Evolutionary conservation across 495 filamentous ascomycete genomes (phyloP).

Genomic region (Penicillium silybi): DNA sequence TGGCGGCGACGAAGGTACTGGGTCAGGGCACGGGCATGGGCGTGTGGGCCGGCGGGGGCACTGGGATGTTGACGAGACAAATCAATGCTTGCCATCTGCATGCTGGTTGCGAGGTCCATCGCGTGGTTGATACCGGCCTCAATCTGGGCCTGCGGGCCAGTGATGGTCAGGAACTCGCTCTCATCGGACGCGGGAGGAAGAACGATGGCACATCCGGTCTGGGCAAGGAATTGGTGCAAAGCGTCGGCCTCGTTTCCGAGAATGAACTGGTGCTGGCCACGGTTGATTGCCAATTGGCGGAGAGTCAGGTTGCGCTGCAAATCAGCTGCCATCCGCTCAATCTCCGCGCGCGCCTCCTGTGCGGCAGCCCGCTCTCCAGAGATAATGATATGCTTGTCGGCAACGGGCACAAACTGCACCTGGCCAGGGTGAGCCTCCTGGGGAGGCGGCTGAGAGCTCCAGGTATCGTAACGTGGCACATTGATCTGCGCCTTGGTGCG

Average conservation of each 20-base stretch:
- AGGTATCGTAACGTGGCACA: slow-evolving; percentile 75
- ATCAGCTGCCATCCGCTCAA: slow-evolving; percentile 71
- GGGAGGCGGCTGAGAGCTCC: slow-evolving; percentile 65
- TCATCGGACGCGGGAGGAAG: slow-evolving; percentile 69
- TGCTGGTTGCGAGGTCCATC: slow-evolving; percentile 74
- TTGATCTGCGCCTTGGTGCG: slow-evolving; percentile 68
- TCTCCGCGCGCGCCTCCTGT: slow-evolving; percentile 69
- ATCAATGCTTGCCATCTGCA: slow-evolving; percentile 76
- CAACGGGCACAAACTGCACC: slow-evolving; percentile 62
- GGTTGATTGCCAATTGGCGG: slow-evolving; percentile 69
- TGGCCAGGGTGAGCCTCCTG: slow-evolving; percentile 59
- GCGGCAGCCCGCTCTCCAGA: slow-evolving; percentile 83
- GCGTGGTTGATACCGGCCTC: slow-evolving; percentile 70
- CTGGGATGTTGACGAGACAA: slow-evolving; percentile 70
- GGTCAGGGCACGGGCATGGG: slow-evolving; percentile 77
- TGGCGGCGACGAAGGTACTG: slow-evolving; percentile 75
- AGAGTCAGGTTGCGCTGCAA: slow-evolving; percentile 66
- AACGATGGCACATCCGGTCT: slow-evolving; percentile 87
- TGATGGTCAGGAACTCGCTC: slow-evolving; percentile 74
- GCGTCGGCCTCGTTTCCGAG: slow-evolving; percentile 74
- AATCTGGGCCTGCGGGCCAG: slow-evolving; percentile 71
- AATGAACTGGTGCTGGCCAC: slow-evolving; percentile 85
- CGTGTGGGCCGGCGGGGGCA: slow-evolving; percentile 64
- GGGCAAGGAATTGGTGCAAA: slow-evolving; percentile 76
- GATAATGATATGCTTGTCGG: slow-evolving; percentile 70